Base-by-base conservation (phyloP, 306 rosid genomes). In the Quercus berberidifolia region DNA sequence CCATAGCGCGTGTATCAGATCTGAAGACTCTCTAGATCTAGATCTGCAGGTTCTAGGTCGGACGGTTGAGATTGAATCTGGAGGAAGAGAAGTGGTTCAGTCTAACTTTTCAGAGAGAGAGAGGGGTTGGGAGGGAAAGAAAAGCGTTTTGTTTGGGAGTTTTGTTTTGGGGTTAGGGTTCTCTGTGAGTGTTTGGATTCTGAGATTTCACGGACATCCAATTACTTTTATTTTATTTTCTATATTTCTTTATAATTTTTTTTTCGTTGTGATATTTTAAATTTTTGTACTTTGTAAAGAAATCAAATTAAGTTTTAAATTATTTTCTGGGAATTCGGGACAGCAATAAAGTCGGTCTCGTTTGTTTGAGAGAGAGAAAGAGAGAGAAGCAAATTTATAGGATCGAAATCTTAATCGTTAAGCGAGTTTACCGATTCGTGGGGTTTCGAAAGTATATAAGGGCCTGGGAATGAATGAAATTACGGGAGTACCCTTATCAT, bases 1-100 rank as follows among this genome's bases (percentile, higher is more conserved):
- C 97, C 99, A 95, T 93, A 76, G 86, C 84, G 86, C 79, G 88
- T 79, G 83, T 76, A 9, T 21, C 3, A 79, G 78, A 79, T 79
- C 75, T 2, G 28, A 33, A 62, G 55, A 10, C 57, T 38, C 57
- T 28, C 19, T 20, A 69, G 82, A 83, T 78, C 83, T 41, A 74
- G 78, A 3, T 8, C 14, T 4, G 76, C 56, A 67, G 1, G 1
- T 18, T 73, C 70, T 67, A 12, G 31, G 78, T 38, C 26, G 33
- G 25, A 52, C 69, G 71, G 41, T 21, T 73, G 83, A 57, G 80
- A 20, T 67, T n/a, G 52, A 68, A 9, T 68, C 15, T 49, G 15
- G 76, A 38, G 10, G 10, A 28, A 18, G 18, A 33, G 18, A 38
- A 19, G n/a, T 10, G 57, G 55, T 5, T 6, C 20, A 21, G 23